Base-by-base conservation (phyloP, 257 asterid species). In the Verbascum thapsus region DNA sequence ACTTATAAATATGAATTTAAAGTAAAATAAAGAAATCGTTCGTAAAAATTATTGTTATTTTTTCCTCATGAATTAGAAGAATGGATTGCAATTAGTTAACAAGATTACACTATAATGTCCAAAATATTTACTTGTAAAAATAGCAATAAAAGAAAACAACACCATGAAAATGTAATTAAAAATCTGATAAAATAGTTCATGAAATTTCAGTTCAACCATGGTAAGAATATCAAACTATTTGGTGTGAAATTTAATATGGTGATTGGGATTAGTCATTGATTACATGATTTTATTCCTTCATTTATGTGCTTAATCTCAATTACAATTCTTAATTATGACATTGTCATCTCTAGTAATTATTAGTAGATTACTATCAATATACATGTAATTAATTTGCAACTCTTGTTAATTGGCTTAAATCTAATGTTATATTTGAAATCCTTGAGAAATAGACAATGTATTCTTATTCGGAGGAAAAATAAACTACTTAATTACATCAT, bases 361-460 rank as follows among this genome's bases (percentile, higher is more conserved):
- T 70, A 12, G 56, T 17, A 41, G 3, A 26, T n/a, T 19, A 37
- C 1, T 13, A 30, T 54, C 44, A 34, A 38, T 37, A 1, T 57
- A 10, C 9, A 39, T 8, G n/a, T 22, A 22, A 19, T 54, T 8
- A 61, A 45, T 63, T 13, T 7, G 35, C 30, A 59, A 48, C 11
- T 13, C 48, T 44, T 47, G 10, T 50, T 68, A 50, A 50, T 32
- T 16, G 7, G 42, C 16, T 39, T 35, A 12, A n/a, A 68, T 50
- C 54, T 12, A 51, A 39, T 50, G 39, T 55, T 16, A 37, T 42
- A 42, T 17, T 11, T 34, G 49, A 26, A 48, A 50, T 48, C 20
- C 17, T 35, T 16, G 18, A 8, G 13, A 62, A 48, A 45, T 48
- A 30, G 26, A 17, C 8, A 12, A 26, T 26, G 10, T 15, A 44